Evolutionary conservation across 2,329 filamentous ascomycete species (phyloP).

Genomic region (Beauveria asiatica): DNA sequence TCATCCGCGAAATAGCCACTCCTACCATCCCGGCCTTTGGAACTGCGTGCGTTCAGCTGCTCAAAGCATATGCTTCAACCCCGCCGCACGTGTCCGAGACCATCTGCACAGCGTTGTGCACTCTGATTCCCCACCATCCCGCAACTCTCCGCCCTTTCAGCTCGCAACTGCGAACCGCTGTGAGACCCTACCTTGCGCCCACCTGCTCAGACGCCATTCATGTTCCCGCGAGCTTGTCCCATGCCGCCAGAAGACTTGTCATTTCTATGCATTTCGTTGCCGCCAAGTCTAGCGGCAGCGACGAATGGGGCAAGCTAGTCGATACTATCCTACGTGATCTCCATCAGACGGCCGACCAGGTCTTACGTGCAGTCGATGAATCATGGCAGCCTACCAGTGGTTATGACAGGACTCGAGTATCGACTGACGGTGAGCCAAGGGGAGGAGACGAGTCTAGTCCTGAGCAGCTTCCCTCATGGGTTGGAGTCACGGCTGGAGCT

Average conservation of each 20-base stretch:
- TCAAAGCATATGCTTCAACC: constrained; percentile 31
- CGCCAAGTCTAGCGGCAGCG: constrained; percentile 65
- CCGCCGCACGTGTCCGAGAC: constrained; percentile 51
- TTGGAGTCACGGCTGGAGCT: constrained; percentile 63
- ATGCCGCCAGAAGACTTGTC: constrained; percentile 54
- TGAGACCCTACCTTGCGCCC: constrained; percentile 54
- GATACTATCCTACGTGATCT: constrained; percentile 52
- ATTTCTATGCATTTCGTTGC: constrained; percentile 71
- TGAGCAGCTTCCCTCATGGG: constrained; percentile 60
- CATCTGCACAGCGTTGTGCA: constrained; percentile 61
- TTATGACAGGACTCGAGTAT: constrained; percentile 33
- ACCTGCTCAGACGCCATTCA: constrained; percentile 44
- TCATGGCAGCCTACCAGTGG: constrained; percentile 65
- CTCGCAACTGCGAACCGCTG: constrained; percentile 55
- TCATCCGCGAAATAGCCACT: constrained; percentile 81
- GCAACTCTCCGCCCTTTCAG: constrained; percentile 73
- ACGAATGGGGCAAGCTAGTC: constrained; percentile 69
- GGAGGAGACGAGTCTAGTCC: constrained; percentile 34
- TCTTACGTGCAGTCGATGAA: constrained; percentile 73
- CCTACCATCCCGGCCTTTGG: constrained; percentile 70
- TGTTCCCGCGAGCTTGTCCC: constrained; percentile 44
- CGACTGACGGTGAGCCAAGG: constrained; percentile 36
- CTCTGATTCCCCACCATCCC: constrained; percentile 70
- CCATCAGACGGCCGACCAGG: constrained; percentile 64
- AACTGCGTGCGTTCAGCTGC: constrained; percentile 60